Percentiles rank a stretch among this genome's conserved stretches.
Conservation (phyloP, 345 rosid species). For the Pugionium cornutum region DNA sequence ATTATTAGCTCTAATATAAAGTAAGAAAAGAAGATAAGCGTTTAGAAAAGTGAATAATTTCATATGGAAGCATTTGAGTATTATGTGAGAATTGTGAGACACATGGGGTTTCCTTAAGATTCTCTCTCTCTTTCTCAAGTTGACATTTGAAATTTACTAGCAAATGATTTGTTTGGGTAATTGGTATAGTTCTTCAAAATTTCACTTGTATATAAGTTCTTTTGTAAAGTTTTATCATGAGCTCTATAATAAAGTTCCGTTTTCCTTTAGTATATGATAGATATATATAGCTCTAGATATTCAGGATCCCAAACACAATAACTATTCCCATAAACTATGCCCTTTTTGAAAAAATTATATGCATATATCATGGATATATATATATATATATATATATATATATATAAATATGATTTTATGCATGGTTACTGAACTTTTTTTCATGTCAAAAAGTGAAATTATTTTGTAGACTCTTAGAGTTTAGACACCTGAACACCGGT, state of each 20-base stretch:
- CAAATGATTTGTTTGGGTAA: conserved; percentile 38
- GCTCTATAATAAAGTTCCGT: conserved; percentile 21
- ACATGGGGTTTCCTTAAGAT: conserved; percentile 21
- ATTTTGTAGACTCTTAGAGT: neutral
- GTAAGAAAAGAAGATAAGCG: conserved; percentile 1
- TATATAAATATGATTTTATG: neutral
- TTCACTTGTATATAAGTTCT: conserved; percentile 7
- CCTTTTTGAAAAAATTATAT: neutral
- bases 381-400: neutral
- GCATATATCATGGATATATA: neutral
- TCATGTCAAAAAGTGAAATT: neutral
- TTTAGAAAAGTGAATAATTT: conserved; percentile 6
- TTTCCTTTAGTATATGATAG: neutral
- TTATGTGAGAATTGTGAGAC: conserved; percentile 28
- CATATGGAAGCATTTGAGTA: conserved; percentile 29
- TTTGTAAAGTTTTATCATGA: conserved; percentile 37
- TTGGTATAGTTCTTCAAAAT: conserved; percentile 23
- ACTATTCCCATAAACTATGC: neutral
- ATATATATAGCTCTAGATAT: conserved; percentile 1
- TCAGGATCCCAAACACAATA: neutral
- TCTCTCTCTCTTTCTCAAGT: conserved; percentile 22
- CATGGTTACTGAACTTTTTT: neutral
- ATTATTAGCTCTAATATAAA: conserved; percentile 10
- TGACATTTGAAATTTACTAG: conserved; percentile 37
- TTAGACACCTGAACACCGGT: neutral